phyloP scores from a whole-genome alignment of 2,329 filamentous ascomycete genomes.

The Basipetospora chlamydospora region DNA sequence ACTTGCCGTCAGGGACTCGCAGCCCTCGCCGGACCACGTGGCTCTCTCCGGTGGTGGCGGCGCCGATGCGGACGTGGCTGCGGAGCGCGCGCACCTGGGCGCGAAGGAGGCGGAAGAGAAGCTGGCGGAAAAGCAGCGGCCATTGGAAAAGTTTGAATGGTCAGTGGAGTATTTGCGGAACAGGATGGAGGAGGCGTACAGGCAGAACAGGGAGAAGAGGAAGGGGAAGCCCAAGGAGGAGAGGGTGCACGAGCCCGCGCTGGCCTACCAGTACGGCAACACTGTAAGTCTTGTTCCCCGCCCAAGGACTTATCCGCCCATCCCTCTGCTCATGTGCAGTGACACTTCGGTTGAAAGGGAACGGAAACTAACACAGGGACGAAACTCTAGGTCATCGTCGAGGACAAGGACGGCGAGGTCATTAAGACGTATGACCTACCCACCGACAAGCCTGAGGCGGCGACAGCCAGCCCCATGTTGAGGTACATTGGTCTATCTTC shows the following conservation, averaged over 20 bases:
- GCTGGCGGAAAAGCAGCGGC: too few species aligned
- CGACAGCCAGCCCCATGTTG: too few species aligned
- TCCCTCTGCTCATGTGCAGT: too few species aligned
- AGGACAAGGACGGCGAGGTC: constrained; percentile 76
- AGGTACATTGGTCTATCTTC: too few species aligned
- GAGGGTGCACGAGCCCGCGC: constrained; percentile 54
- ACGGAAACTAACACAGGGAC: too few species aligned
- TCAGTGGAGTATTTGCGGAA: constrained; percentile 29
- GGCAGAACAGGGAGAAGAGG: constrained; percentile 46
- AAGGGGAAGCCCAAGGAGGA: constrained; percentile 43
- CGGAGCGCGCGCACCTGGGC: constrained; percentile 10
- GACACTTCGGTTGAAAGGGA: too few species aligned
- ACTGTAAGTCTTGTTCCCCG: constrained; percentile 40
- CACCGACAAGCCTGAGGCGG: constrained; percentile 29
- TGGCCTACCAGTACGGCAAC: constrained; percentile 75
- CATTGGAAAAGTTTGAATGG: constrained; percentile 13
- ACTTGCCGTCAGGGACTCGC: constrained; percentile 45
- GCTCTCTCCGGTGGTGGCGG: constrained; percentile 72
- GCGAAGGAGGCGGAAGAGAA: constrained; percentile 12
- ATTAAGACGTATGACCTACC: constrained; percentile 72
- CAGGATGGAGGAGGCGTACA: constrained; percentile 35
- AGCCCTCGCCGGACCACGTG: constrained; percentile 32
- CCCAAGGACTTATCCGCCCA: too few species aligned
- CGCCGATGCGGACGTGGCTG: constrained; percentile 20
- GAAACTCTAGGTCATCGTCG: constrained; percentile 55